These are phyloP conservation scores for Sugiyamaella floridensis DNA, from an alignment of 805 yeast genomes.

Conservation along the genomic window DNA sequence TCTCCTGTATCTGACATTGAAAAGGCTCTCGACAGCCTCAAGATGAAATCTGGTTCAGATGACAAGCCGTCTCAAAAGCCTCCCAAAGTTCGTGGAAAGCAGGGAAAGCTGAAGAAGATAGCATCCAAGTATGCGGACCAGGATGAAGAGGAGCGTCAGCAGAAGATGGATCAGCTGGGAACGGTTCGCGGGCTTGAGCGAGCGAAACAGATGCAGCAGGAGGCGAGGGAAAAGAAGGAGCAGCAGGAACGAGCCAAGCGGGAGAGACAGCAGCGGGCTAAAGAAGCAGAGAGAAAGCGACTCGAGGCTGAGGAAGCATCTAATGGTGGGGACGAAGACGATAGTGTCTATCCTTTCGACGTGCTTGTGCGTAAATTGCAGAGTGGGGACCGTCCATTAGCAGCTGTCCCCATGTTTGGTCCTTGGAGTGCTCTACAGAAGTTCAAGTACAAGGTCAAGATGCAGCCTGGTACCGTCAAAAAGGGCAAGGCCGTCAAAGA, in stretches of 20 bases:
- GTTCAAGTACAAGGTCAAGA: slow-evolving; percentile 72
- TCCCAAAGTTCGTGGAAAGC: slow-evolving; percentile 69
- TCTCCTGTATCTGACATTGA: slow-evolving; percentile 22
- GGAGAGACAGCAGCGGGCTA: slow-evolving; percentile 36
- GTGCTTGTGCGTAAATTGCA: slow-evolving; percentile 26
- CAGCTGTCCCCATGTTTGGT: slow-evolving; percentile 79
- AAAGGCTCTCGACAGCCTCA: slow-evolving; percentile 23
- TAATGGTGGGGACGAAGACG: slow-evolving; percentile 27
- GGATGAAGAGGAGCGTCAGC: slow-evolving; percentile 76
- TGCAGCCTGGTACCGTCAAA: slow-evolving; percentile 71
- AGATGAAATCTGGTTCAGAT: slow-evolving; percentile 2
- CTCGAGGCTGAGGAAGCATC: slow-evolving; percentile 34
- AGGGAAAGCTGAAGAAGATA: slow-evolving; percentile 74
- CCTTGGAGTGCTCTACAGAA: slow-evolving; percentile 82
- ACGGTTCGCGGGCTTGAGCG: slow-evolving; percentile 55
- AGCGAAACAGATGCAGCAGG: slow-evolving; percentile 32
- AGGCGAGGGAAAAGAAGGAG: slow-evolving; percentile 33
- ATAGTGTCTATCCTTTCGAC: slow-evolving; percentile 38
- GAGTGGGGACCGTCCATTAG: slow-evolving; percentile 46
- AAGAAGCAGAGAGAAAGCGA: slow-evolving; percentile 39
- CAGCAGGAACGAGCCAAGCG: slow-evolving; percentile 28
- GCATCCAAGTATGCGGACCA: slow-evolving; percentile 81
- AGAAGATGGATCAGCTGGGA: slow-evolving; percentile 78
- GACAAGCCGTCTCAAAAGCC: slow-evolving; percentile 13
- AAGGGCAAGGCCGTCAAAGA: slow-evolving; percentile 83